A percentile compares a stretch with the other conserved stretches of the same genome.
These are phyloP conservation scores for Trypethelium eluteriae DNA, from an alignment of 495 filamentous ascomycete species.

Conservation along the genomic window DNA sequence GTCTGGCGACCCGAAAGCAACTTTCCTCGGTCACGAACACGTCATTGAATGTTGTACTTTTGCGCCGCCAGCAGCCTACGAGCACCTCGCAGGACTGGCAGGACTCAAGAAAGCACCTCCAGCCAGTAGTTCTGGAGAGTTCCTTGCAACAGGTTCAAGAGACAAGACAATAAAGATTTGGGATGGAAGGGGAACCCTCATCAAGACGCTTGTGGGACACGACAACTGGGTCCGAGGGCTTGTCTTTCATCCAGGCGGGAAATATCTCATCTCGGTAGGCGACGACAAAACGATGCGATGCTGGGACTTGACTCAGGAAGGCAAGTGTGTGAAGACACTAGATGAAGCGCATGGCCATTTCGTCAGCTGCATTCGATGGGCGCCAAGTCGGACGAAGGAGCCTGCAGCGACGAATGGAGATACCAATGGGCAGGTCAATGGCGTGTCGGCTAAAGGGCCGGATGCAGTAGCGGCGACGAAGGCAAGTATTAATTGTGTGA, in stretches of 20 bases:
- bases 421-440: constrained; percentile 42
- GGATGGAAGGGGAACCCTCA: constrained; percentile 75
- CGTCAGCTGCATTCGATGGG: constrained; percentile 82
- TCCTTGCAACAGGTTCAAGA: constrained; percentile 79
- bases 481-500: constrained; percentile 52
- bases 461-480: constrained; percentile 35
- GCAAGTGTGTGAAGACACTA: constrained; percentile 77
- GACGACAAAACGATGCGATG: constrained; percentile 92
- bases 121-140: constrained; percentile 68
- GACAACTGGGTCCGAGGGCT: constrained; percentile 92
- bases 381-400: constrained; percentile 66
- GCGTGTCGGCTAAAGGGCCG: constrained; percentile 37
- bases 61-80: constrained; percentile 72
- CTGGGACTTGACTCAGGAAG: constrained; percentile 91
- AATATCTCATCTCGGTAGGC: constrained; percentile 75
- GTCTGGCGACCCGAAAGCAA: constrained; percentile 65
- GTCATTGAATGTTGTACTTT: constrained; percentile 81
- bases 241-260: constrained; percentile 88
- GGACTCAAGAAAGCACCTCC: constrained; percentile 77
- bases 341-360: constrained; percentile 79
- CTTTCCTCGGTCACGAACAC: constrained; percentile 84
- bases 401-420: constrained; percentile 21
- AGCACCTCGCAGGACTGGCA: constrained; percentile 67
- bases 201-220: constrained; percentile 84
- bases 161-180: constrained; percentile 91